Conservation (phyloP, 192 early-diverging fungal species). For the Geosiphon pyriformis region DNA sequence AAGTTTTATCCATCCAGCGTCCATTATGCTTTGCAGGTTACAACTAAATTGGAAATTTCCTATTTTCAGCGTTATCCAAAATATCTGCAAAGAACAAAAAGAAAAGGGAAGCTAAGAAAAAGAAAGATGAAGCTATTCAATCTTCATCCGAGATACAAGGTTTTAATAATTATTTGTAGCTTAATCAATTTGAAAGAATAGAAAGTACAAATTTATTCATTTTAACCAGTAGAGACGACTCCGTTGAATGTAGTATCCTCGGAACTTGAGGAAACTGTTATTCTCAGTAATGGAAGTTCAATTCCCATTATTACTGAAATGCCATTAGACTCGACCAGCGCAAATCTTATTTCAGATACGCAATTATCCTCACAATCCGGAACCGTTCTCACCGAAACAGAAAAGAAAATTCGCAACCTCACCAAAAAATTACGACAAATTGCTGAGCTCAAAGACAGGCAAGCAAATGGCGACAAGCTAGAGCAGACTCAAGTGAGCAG, state of each 20-base stretch:
- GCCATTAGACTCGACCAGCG: too few relatives aligned
- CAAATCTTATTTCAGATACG: too few relatives aligned
- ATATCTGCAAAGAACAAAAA: conserved; percentile 66
- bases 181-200: too few relatives aligned
- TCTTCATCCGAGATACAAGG: conserved; percentile 18
- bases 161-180: neutral
- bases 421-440: conserved; percentile 94
- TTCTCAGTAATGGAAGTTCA: too few relatives aligned
- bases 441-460: conserved; percentile 72
- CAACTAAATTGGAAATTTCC: neutral
- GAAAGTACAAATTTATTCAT: too few relatives aligned
- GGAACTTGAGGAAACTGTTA: too few relatives aligned
- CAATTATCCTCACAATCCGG: conserved; percentile 19
- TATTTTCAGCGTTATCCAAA: conserved; percentile 35
- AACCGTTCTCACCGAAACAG: conserved; percentile 54
- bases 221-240: too few relatives aligned
- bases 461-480: conserved; percentile 69
- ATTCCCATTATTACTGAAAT: too few relatives aligned
- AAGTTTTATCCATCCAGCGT: neutral
- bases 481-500: conserved; percentile 77
- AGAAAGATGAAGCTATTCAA: conserved; percentile 38
- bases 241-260: too few relatives aligned
- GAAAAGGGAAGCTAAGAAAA: conserved; percentile 59
- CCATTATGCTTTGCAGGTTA: neutral
- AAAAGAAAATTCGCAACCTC: conserved; percentile 83